A percentile compares a stretch with the other conserved stretches of the same genome.
phyloP scores from a whole-genome alignment of 2,329 filamentous ascomycete genomes.

The Colletotrichum tropicale region DNA sequence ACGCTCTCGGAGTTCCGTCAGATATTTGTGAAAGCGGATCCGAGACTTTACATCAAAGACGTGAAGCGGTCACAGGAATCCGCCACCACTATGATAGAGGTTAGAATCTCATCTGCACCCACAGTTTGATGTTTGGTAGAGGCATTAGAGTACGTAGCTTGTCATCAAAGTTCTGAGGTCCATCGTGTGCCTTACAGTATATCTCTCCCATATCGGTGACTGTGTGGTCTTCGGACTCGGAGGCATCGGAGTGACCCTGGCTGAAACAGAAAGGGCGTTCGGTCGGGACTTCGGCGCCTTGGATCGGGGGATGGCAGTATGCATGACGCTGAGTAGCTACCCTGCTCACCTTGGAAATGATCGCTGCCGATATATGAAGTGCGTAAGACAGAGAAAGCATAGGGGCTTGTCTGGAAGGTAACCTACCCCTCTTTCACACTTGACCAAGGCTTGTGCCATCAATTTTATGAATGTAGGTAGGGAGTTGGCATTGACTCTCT shows the following conservation, averaged over 20 bases:
- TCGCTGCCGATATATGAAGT: not conserved
- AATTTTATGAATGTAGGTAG: fast-evolving
- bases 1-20: not conserved
- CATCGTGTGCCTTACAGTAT: not conserved
- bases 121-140: not conserved
- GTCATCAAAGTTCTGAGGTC: not conserved
- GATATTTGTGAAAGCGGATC: not conserved
- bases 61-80: not conserved
- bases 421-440: not conserved
- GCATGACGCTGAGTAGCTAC: not conserved
- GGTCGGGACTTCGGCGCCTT: not conserved
- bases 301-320: not conserved
- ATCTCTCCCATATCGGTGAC: not conserved
- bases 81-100: not conserved
- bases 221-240: not conserved
- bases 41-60: not conserved
- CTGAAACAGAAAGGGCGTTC: not conserved
- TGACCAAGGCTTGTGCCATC: not conserved
- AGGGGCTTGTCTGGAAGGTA: fast-evolving
- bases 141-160: not conserved
- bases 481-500: fast-evolving
- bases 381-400: not conserved
- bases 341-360: not conserved
- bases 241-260: not conserved
- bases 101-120: not conserved